Percentiles rank a stretch among this genome's conserved stretches.
Evolutionary conservation across 371 early-diverging fungal species (phyloP).

Genomic region (Mortierella sp.): DNA sequence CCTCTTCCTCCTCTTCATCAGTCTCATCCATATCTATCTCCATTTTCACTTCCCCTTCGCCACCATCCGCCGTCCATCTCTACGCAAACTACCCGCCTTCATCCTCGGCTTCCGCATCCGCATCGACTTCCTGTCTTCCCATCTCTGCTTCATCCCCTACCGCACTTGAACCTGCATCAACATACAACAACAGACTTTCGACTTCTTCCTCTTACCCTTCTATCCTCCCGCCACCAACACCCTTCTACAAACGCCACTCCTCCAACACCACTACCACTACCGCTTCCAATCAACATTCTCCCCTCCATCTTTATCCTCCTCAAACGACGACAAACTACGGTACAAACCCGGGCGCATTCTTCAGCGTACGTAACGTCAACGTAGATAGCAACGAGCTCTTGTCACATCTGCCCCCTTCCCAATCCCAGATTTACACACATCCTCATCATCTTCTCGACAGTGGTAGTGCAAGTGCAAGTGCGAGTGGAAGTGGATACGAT

Average conservation of each 20-base stretch:
- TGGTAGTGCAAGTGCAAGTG: neutral
- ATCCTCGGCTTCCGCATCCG: neutral
- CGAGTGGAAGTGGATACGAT: conserved; percentile 7
- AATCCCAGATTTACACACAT: neutral
- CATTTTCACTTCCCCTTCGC: conserved; percentile 1
- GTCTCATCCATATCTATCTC: neutral
- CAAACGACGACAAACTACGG: conserved; percentile 6
- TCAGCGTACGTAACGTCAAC: conserved; percentile 14
- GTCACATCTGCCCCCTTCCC: neutral
- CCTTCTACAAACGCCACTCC: neutral
- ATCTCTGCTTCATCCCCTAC: neutral
- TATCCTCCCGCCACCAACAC: neutral
- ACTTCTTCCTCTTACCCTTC: neutral
- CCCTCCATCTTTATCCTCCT: neutral
- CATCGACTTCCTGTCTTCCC: conserved; percentile 2
- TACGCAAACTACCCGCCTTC: neutral
- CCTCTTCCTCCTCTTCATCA: conserved; percentile 9
- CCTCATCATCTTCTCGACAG: conserved; percentile 17
- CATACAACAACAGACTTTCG: neutral
- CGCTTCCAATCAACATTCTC: neutral
- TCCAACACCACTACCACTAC: neutral
- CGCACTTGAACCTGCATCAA: neutral
- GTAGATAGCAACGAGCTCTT: conserved; percentile 6
- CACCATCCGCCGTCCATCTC: neutral
- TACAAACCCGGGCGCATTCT: neutral